Conservation (phyloP, 179 eudicot genomes). For the Silene noctiflora region DNA sequence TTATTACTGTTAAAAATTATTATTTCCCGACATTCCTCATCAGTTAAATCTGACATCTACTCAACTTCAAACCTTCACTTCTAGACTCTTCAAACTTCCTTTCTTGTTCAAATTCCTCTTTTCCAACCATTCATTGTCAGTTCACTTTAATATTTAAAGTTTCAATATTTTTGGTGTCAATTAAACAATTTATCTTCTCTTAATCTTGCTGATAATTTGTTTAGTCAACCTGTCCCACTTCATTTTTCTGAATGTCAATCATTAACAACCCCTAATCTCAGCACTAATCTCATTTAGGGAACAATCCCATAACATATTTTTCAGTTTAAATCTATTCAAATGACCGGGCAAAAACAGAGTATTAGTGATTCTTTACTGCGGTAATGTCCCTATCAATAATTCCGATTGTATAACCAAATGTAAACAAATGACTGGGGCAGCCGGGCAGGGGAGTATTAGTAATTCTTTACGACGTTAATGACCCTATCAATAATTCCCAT, state of each 20-base stretch:
- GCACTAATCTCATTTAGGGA: slow-evolving; percentile 74
- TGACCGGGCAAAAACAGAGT: too few relatives aligned
- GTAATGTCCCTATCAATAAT: too few relatives aligned
- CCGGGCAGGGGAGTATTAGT: too few relatives aligned
- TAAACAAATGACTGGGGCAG: too few relatives aligned
- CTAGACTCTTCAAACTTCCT: slow-evolving; percentile 49
- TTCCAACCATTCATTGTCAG: slow-evolving; percentile 41
- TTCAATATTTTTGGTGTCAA: slow-evolving; percentile 70
- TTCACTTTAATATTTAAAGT: slow-evolving; percentile 50
- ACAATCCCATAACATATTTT: slow-evolving; percentile 80
- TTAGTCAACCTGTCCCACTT: slow-evolving; percentile 73
- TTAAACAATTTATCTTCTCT: slow-evolving; percentile 46
- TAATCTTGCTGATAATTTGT: slow-evolving; percentile 65
- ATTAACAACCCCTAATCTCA: slow-evolving; percentile 53
- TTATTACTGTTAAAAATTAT: too few relatives aligned
- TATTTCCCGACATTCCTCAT: too few relatives aligned
- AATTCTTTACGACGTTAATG: too few relatives aligned
- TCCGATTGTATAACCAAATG: too few relatives aligned
- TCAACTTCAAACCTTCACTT: slow-evolving; percentile 64
- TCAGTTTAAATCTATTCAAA: slow-evolving; percentile 11
- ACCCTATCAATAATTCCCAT: too few relatives aligned
- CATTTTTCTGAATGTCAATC: slow-evolving; percentile 66
- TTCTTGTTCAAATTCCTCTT: slow-evolving; percentile 44
- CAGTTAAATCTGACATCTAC: slow-evolving; percentile 55
- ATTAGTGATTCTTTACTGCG: too few relatives aligned